These are phyloP conservation scores for Babesia gibsoni DNA, from an alignment of 169 alveolate genomes.

Conservation along the genomic window DNA sequence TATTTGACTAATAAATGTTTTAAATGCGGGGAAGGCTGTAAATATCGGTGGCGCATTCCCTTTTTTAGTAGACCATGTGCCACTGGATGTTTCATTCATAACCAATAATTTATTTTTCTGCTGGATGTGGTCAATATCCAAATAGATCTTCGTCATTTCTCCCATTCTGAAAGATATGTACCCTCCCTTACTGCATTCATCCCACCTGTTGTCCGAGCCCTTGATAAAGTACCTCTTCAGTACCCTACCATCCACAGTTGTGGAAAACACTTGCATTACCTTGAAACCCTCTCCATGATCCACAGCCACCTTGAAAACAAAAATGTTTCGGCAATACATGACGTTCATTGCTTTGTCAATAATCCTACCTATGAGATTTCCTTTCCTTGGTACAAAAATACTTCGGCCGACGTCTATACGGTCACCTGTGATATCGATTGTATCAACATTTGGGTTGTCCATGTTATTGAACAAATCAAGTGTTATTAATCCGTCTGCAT, in stretches of 20 bases:
- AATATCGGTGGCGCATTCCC: no score
- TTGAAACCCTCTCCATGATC: neutral
- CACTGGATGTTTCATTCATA: no score
- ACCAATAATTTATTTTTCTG: no score
- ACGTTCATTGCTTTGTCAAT: neutral
- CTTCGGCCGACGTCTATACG: neutral
- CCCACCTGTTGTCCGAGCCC: neutral
- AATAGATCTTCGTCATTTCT: neutral
- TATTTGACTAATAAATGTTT: neutral
- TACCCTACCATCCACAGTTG: neutral
- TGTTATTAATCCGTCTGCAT: neutral
- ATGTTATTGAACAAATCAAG: neutral
- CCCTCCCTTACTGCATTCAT: neutral
- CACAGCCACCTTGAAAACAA: neutral
- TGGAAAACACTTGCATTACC: neutral
- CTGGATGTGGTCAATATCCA: neutral
- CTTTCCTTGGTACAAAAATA: neutral
- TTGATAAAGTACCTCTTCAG: neutral
- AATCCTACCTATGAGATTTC: neutral
- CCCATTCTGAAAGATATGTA: neutral
- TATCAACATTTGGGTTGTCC: neutral
- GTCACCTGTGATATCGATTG: neutral
- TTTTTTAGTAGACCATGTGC: no score
- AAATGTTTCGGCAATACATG: neutral
- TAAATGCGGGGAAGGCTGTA: neutral